These are phyloP conservation scores for Trametes cingulata DNA, from an alignment of 768 basidiomycete genomes.

Conservation along the genomic window DNA sequence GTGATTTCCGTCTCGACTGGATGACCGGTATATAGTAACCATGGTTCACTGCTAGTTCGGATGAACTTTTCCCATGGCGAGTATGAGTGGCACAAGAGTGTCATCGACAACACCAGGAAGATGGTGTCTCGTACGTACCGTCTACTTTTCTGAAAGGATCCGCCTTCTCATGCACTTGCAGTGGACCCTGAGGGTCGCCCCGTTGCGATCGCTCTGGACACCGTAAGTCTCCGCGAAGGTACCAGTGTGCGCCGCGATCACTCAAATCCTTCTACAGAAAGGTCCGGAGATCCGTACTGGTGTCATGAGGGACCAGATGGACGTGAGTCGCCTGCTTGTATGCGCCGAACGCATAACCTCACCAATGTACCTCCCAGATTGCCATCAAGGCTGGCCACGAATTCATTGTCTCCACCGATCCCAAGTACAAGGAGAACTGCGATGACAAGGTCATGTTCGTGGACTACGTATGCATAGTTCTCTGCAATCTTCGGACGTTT, in stretches of 20 bases:
- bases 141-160: background rate
- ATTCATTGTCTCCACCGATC: slow-evolving; percentile 86
- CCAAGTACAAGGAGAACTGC: slow-evolving; percentile 73
- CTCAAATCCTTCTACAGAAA: slow-evolving; percentile 59
- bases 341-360: slow-evolving; percentile 9
- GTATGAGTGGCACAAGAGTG: slow-evolving; percentile 98
- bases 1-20: background rate
- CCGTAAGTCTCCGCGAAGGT: slow-evolving; percentile 56
- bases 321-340: slow-evolving; percentile 55
- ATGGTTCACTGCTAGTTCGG: slow-evolving; percentile 62
- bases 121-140: slow-evolving; percentile 67
- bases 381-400: slow-evolving; percentile 90
- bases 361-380: slow-evolving; percentile 49
- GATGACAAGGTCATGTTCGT: slow-evolving; percentile 87
- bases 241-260: background rate
- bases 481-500: background rate
- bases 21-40: background rate
- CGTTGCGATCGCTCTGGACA: slow-evolving; percentile 96
- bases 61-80: slow-evolving; percentile 99
- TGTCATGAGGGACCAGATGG: slow-evolving; percentile 79
- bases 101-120: slow-evolving; percentile 95
- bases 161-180: slow-evolving; percentile 27
- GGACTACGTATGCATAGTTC: slow-evolving; percentile 77
- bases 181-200: slow-evolving; percentile 81
- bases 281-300: slow-evolving; percentile 99